Conservation (phyloP, 208 protist genomes). For the Entamoeba moshkovskii region DNA sequence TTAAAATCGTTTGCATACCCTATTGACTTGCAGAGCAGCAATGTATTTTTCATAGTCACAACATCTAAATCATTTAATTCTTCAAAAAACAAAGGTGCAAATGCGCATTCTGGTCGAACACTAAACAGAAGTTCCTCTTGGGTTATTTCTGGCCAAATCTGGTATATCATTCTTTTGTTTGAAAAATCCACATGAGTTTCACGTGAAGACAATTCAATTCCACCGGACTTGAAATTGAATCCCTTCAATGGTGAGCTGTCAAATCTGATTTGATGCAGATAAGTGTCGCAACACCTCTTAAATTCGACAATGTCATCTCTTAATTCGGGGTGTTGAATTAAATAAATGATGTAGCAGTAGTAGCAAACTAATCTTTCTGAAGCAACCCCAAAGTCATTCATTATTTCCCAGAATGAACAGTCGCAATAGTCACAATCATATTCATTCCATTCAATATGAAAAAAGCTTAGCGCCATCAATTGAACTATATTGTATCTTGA, state of each 20-base stretch:
- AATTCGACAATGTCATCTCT: background rate
- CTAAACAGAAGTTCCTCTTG: background rate
- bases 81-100: background rate
- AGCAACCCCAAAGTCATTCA: background rate
- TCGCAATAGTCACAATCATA: background rate
- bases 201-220: background rate
- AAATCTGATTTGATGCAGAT: too few species aligned
- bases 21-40: background rate
- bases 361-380: background rate
- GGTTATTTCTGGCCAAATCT: background rate
- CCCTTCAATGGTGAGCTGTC: background rate
- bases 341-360: background rate
- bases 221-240: background rate
- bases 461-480: background rate
- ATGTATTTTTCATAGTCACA: background rate
- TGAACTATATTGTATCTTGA: too few species aligned
- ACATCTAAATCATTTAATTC: background rate
- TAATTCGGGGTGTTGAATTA: background rate
- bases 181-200: background rate
- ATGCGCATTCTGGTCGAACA: background rate
- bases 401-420: background rate
- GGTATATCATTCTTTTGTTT: background rate
- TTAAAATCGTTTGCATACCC: background rate
- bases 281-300: too few species aligned
- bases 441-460: background rate